A percentile compares a stretch with the other conserved stretches of the same genome.
Conservation (phyloP, 176 grass and related monocot species). For the Oryza officinalis region DNA sequence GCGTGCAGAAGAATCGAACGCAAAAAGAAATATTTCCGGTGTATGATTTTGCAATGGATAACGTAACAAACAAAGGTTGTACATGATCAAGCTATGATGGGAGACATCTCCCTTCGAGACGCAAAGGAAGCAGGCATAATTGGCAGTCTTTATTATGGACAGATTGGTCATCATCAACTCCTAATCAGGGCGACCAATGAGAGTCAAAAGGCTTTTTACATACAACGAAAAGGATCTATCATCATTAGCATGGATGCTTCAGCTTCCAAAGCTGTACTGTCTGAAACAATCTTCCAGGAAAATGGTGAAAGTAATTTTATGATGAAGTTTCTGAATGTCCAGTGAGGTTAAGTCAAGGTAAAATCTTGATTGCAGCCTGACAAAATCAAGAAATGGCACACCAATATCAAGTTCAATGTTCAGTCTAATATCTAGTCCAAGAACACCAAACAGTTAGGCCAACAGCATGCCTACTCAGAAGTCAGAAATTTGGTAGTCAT, state of each 20-base stretch:
- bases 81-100: conserved; percentile 18
- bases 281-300: neutral
- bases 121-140: conserved; percentile 11
- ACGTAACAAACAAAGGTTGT: conserved; percentile 1
- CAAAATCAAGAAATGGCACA: neutral
- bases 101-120: conserved; percentile 30
- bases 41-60: conserved; percentile 15
- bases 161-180: conserved; percentile 16
- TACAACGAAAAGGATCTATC: conserved; percentile 12
- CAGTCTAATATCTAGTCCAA: neutral
- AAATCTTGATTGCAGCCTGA: neutral
- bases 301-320: neutral
- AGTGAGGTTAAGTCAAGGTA: neutral
- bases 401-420: neutral
- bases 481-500: neutral
- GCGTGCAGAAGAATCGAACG: conserved; percentile 5
- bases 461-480: neutral
- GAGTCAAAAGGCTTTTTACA: neutral
- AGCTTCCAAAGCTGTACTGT: conserved; percentile 2
- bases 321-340: neutral
- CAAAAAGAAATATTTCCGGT: neutral
- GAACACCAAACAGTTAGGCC: neutral
- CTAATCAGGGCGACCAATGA: neutral
- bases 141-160: neutral
- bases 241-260: neutral